Base-by-base conservation (phyloP, 1,284 basidiomycete species). In the Quambalaria eucalypti region DNA sequence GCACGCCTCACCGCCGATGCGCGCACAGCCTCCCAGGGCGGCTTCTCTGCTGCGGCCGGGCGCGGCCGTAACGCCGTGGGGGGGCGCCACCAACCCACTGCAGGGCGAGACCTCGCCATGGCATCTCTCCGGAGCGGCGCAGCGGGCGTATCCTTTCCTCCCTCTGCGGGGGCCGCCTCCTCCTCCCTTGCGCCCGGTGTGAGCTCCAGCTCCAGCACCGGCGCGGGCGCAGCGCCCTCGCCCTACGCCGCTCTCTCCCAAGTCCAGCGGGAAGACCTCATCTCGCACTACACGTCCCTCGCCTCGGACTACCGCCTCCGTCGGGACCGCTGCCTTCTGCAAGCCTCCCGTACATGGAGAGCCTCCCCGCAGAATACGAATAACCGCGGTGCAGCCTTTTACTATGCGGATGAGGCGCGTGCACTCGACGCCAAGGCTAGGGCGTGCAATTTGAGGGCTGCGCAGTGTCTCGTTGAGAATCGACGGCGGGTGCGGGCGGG, bases 361-460 rank as follows among this genome's bases (percentile, higher is more conserved):
- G 29, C 51, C 21, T 57, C 54, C 26, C 28, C 54, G 0, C 58
- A 62, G 10, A 56, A 55, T 42, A 65, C 57, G 26, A 57, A 50
- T 9, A 59, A 57, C 19, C 56, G 61, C 16, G 42, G 57, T 14
- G 59, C 61, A 30, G 62, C 65, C 0, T 69, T 63, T 59, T 60
- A 65, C 48, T 76, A 76, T 57, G 75, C 76, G 0, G 74, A 76
- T 48, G 69, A 73, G 53, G 76, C 76, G 4, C 53, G 76, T 25
- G 61, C 66, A 30, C 61, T 71, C 28, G 76, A 76, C 40, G 60
- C 62, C 23, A 71, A 72, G 42, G 60, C 68, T 39, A 56, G 75
- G n/a, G 64, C 64, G 7, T 77, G 76, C 74, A 66, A 65, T 8
- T 62, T 74, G 21, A 59, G 69, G 21, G 74, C 66, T 1, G 70